A percentile compares a stretch with the other conserved stretches of the same genome.
These are phyloP conservation scores for Berberis thunbergii DNA, from an alignment of 164 flowering plant genomes.

Conservation along the genomic window DNA sequence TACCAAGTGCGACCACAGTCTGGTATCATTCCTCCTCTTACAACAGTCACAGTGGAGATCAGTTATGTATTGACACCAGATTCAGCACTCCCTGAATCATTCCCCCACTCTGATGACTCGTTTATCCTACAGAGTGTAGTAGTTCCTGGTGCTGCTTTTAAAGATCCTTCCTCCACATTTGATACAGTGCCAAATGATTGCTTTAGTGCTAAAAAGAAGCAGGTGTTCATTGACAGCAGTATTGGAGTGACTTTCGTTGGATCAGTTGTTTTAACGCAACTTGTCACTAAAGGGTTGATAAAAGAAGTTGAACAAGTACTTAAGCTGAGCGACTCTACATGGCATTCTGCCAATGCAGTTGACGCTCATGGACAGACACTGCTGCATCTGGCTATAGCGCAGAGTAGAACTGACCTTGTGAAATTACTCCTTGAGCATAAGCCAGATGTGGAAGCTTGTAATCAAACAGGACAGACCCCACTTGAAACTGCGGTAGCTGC, in stretches of 20 bases:
- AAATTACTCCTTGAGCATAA: constrained; percentile 57
- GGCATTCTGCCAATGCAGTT: constrained; percentile 41
- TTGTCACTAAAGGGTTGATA: constrained; percentile 43
- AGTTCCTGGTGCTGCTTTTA: constrained; percentile 60
- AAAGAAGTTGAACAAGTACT: constrained; percentile 56
- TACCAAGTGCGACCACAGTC: constrained; percentile 48
- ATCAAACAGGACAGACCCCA: constrained; percentile 39
- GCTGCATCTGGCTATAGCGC: constrained; percentile 56
- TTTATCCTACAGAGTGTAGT: constrained; percentile 68
- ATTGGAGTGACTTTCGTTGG: constrained; percentile 58
- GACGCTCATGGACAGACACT: constrained; percentile 46
- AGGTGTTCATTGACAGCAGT: constrained; percentile 59
- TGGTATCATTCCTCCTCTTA: constrained; percentile 57
- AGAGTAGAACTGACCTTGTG: constrained; percentile 52
- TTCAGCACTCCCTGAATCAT: constrained; percentile 33
- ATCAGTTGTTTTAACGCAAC: constrained; percentile 36
- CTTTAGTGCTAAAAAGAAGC: constrained; percentile 67
- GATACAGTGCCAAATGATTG: constrained; percentile 56
- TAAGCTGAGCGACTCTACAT: constrained; percentile 41
- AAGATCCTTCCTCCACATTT: constrained; percentile 30
- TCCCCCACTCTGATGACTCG: constrained; percentile 46
- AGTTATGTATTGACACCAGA: constrained; percentile 32
- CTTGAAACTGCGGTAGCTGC: constrained; percentile 50
- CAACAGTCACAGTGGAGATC: constrained; percentile 45
- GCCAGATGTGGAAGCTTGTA: constrained; percentile 39